These are phyloP conservation scores for Escovopsis sp. DNA, from an alignment of 2,329 filamentous ascomycete species.

Conservation along the genomic window DNA sequence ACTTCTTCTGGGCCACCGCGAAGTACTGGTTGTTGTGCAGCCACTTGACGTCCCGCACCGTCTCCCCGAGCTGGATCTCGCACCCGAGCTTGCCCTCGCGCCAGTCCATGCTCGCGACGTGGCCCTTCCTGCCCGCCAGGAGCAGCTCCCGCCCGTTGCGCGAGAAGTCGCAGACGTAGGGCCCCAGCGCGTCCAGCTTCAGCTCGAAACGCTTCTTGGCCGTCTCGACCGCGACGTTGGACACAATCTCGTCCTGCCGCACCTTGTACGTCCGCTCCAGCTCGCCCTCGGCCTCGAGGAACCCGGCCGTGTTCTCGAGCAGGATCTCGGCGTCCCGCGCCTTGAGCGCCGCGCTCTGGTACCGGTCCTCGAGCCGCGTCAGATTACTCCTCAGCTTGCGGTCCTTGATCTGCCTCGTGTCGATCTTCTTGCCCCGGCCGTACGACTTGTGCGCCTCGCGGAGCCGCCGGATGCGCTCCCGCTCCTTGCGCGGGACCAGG, in stretches of 20 bases:
- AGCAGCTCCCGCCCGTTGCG: conserved; percentile 77
- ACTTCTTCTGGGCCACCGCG: conserved; percentile 90
- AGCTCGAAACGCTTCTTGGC: conserved; percentile 90
- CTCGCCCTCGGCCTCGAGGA: conserved; percentile 75
- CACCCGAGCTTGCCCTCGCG: conserved; percentile 79
- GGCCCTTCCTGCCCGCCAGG: conserved; percentile 78
- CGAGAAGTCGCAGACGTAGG: conserved; percentile 80
- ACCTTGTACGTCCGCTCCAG: conserved; percentile 89
- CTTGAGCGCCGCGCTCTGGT: conserved; percentile 63
- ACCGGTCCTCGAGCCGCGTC: conserved; percentile 64
- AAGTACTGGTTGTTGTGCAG: conserved; percentile 91
- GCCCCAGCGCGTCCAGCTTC: conserved; percentile 66
- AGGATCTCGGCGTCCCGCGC: conserved; percentile 94
- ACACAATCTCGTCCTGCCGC: conserved; percentile 69
- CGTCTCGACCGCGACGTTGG: conserved; percentile 62
- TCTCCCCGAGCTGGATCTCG: conserved; percentile 83
- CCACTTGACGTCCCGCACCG: conserved; percentile 78
- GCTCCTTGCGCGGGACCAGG: conserved; percentile 36
- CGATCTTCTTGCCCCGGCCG: conserved; percentile 66
- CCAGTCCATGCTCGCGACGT: conserved; percentile 96
- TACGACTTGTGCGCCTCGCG: conserved; percentile 60
- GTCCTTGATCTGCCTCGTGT: conserved; percentile 61
- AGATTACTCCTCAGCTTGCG: conserved; percentile 80
- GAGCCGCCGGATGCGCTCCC: conserved; percentile 34
- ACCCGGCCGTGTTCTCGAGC: conserved; percentile 72